Percentiles rank a stretch among this genome's conserved stretches.
These are phyloP conservation scores for Filosporella fistucella DNA, from an alignment of 495 filamentous ascomycete genomes.

Conservation along the genomic window DNA sequence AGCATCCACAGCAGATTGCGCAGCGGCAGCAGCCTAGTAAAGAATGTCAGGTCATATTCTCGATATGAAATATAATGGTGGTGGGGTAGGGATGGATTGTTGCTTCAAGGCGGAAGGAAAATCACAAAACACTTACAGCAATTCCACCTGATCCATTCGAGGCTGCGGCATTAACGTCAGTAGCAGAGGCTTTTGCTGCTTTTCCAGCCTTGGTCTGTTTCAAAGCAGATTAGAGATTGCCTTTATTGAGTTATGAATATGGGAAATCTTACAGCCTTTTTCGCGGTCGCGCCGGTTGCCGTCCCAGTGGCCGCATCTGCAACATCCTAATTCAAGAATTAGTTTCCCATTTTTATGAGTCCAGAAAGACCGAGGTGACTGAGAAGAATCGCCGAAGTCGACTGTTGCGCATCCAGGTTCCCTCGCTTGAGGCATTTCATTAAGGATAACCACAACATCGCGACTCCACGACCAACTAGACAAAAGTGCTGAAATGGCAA, in stretches of 20 bases:
- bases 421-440: too few species aligned
- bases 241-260: not conserved
- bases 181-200: conserved; percentile 2
- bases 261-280: not conserved
- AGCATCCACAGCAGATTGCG: conserved; percentile 1
- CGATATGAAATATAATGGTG: too few species aligned
- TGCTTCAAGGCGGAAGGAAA: not conserved
- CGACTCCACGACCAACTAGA: not conserved
- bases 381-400: not conserved
- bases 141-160: conserved; percentile 5
- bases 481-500: too few species aligned
- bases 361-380: not conserved
- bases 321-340: not conserved
- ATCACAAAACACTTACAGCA: conserved; percentile 4
- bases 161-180: conserved; percentile 5
- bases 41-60: not conserved
- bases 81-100: too few species aligned
- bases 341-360: not conserved
- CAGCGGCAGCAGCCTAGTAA: conserved; percentile 5
- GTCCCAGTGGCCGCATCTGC: not conserved
- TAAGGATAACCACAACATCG: not conserved
- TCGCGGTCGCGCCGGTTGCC: not conserved
- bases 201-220: not conserved
- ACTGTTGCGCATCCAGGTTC: not conserved
- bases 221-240: not conserved